Conservation (phyloP, 768 basidiomycete species). For the Phylloporus arenicola region DNA sequence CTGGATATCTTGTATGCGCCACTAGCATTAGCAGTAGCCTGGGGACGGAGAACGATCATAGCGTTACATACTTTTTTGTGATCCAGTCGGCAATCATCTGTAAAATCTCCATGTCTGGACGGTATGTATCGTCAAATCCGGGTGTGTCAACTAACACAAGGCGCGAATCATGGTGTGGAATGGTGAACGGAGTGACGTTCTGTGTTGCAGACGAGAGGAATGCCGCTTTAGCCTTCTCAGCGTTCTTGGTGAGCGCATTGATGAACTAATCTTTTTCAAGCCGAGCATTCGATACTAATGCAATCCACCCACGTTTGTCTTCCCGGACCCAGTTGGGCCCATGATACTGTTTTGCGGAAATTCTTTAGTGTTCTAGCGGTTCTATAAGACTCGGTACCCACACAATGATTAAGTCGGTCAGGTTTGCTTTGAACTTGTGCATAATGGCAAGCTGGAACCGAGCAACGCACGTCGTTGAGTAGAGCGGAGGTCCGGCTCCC, state of each 20-base stretch:
- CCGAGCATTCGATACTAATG: neutral
- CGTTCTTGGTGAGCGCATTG: slow-evolving; percentile 8
- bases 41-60: neutral
- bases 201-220: slow-evolving; percentile 12
- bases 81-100: slow-evolving; percentile 15
- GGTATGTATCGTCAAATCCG: too few relatives aligned
- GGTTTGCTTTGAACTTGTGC: slow-evolving; percentile 7
- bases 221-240: neutral
- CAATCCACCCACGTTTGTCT: slow-evolving; percentile 18
- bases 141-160: too few relatives aligned
- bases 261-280: neutral
- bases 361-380: neutral
- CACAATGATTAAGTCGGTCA: slow-evolving; percentile 12
- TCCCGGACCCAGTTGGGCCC: slow-evolving; percentile 24
- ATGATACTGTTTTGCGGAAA: slow-evolving; percentile 8
- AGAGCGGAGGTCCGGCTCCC: neutral
- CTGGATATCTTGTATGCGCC: slow-evolving; percentile 4
- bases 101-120: slow-evolving; percentile 9
- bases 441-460: neutral
- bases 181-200: slow-evolving; percentile 1
- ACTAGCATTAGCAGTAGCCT: neutral
- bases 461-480: too few relatives aligned
- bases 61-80: too few relatives aligned
- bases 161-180: neutral
- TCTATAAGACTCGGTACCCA: neutral